Evolutionary conservation across 331 rosid genomes (phyloP), one percentile per base, ranked within the genome.

Genomic region (Telfairia occidentalis): DNA sequence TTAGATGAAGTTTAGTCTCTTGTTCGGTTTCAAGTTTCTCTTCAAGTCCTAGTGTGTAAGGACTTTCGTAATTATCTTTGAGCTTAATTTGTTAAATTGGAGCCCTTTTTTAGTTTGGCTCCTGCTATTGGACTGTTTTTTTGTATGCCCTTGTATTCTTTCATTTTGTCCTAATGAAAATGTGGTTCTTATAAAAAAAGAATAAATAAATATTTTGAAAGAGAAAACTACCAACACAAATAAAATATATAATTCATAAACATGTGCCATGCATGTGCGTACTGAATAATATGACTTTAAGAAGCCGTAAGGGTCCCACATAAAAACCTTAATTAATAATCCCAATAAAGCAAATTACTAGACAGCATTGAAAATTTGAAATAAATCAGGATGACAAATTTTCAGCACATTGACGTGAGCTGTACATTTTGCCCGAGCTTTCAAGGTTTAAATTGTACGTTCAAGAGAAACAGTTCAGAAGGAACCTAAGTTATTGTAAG

Each of bases 401-500:
- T 35, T 37, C 71, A n/a, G 49, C 71, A n/a, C 71, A 64, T 8
- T 64, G 8, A 64, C 21, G 3, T 34, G 30, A 63, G 48, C 46
- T 37, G 71, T 16, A 64, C 18, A 34, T n/a, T 30, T 34, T 7
- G 18, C 45, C 32, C 3, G 26, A 1, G 71, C 58, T 66, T 28
- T 37, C 58, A 64, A 35, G 19, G 42, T 50, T 29, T 11, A 50
- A 42, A 13, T 12, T 24, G 21, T 29, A 8, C 37, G 29, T 55
- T 16, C 29, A 61, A 78, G 19, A 72, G 63, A 59, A 35, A 60
- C 19, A 67, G 43, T 13, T 65, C 75, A 77, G 46, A 64, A 55
- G 73, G 67, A 53, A 92, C 98, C 98, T 85, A 94, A 80, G 82
- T 94, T 94, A 82, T 94, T 94, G 84, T 89, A 94, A 9, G 98